Evolutionary conservation across 2,329 filamentous ascomycete species (phyloP), one percentile per base, ranked within the genome.

Genomic region (Fusarium torreyae): DNA sequence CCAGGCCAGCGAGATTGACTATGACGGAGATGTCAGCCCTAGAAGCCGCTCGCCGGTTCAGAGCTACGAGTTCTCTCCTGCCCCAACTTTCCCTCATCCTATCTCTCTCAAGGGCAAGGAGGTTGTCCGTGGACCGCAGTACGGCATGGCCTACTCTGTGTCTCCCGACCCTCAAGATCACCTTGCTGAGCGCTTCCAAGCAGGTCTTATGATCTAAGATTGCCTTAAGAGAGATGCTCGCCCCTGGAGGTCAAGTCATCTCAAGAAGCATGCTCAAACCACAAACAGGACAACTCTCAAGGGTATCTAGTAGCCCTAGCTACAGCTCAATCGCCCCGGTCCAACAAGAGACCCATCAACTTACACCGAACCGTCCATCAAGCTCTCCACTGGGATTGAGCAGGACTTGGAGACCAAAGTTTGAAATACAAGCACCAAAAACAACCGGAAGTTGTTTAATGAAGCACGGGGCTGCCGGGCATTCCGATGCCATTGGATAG

Each of bases 91-190:
- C 20, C 70, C 74, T 34, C 55, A 71, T 15, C 57, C 72, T 1
- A 50, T 65, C 4, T 80, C 81, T 7, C 57, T 76, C 34, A 85
- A 84, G 74, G 82, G 83, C 39, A 85, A 84, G 67, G 82, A 83
- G 57, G 76, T 80, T 11, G 77, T 77, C 53, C 74, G 80, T 20
- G 68, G 71, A 17, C 56, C 75, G 9, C 73, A 74, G 31, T 78
- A 79, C 77, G 9, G 76, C 76, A 3, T 76, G 77, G 26, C 73
- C 74, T 51, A 83, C 78, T 68, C 68, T 66, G 77, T 78, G 18
- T 73, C 79, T 3, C 80, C 80, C 14, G 80, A 78, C 28, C 61
- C 54, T 71, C 81, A 81, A 74, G 77, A 79, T 77, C 77, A 72
- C 57, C 68, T 71, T 20, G 24, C 63, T 45, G 63, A 63, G 45